Conservation (phyloP, 176 grass and related monocot species). For the Aegilops umbellulata region DNA sequence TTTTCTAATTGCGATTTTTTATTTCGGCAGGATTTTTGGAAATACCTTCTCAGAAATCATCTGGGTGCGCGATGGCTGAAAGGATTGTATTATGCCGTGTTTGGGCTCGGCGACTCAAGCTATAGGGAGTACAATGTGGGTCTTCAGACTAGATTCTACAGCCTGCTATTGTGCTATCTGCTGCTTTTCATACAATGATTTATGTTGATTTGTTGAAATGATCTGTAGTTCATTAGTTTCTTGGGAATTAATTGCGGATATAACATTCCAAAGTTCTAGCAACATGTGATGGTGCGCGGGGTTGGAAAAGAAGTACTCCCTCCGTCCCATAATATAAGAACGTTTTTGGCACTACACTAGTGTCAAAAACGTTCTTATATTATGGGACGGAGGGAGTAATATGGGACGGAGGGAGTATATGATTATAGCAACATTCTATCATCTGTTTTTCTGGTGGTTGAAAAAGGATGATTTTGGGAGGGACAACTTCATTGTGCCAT, state of each 20-base stretch:
- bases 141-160: neutral
- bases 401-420: no score
- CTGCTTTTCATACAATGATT: neutral
- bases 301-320: neutral
- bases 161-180: neutral
- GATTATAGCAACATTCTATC: neutral
- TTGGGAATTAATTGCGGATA: neutral
- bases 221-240: neutral
- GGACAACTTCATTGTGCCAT: neutral
- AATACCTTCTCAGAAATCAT: constrained; percentile 53
- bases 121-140: constrained; percentile 90
- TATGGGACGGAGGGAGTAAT: no score
- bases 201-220: no score
- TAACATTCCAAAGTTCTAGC: neutral
- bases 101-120: constrained; percentile 78
- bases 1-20: neutral
- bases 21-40: constrained; percentile 68
- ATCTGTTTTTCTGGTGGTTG: neutral
- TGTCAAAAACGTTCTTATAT: no score
- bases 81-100: constrained; percentile 62
- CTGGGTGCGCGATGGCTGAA: constrained; percentile 55
- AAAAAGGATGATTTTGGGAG: neutral
- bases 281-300: neutral
- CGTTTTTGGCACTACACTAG: no score
- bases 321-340: no score